Evolutionary conservation across 1,284 basidiomycete species (phyloP), one percentile per base, ranked within the genome.

Genomic region (Puccinia hordei): DNA sequence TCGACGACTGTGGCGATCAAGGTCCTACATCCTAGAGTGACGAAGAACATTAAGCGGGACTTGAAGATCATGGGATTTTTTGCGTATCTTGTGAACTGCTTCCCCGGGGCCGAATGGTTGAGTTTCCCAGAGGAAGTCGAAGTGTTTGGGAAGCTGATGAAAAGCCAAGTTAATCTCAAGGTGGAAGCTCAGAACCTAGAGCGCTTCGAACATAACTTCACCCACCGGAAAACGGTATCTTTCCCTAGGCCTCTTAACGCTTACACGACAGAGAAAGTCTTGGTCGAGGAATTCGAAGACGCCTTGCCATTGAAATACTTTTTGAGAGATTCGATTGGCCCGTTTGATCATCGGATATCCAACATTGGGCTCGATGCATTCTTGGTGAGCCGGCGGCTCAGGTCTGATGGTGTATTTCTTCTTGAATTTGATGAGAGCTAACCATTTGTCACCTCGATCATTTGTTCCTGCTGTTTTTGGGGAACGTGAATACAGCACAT

Each of bases 81-180:
- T 85, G 95, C 97, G 27, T 88, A 88, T 59, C 86, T 90, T 65
- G 88, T 99, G 83, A 90, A 93, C 79, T 80, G 91, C 24, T 86
- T 99, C 78, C 97, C 97, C 0, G 94, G 95, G 19, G 94, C 98
- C 90, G 89, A 95, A 83, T 99, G 97, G 97, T 87, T 99, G 53
- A 97, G 94, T 13, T 89, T 99, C 15, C 94, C 95, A 0, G 94
- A 99, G 84, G 97, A 99, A 86, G 96, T 98, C 4, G 87, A 90
- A 15, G 94, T 96, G 0, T 99, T 99, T 85, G 93, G 95, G 2
- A 87, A 89, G n/a, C 96, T 99, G 93, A 99, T 99, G 97, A 90
- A 91, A 84, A 92, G 91, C 83, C 97, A 99, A 86, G 89, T 99
- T 53, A 94, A 99, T 85, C 87, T 99, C 74, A 89, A 94, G 38